Base-by-base conservation (phyloP, 345 rosid species). In the Gossypium raimondii region DNA sequence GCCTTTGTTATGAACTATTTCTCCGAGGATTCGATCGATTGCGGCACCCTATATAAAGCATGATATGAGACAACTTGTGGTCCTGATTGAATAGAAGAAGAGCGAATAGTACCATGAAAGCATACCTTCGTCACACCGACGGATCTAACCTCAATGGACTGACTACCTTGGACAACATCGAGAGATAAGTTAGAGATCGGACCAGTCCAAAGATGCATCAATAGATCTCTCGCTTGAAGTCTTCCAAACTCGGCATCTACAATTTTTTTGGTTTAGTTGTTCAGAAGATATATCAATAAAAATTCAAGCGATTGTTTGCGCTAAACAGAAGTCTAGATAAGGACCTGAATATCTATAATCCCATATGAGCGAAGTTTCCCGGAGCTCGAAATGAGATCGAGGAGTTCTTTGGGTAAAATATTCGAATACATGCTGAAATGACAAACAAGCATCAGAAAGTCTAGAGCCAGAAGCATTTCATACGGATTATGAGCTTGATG, bases 141-240 rank as follows among this genome's bases (percentile, higher is more conserved):
- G 20, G 90, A 79, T 72, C 90, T 81, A 70, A 87, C 90, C 80
- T 87, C 90, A 68, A 87, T 84, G 14, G 90, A 87, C 41, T 85
- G 82, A 59, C 84, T 82, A 44, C 90, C 88, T 80, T 83, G 90
- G 73, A 87, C 85, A 59, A 87, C 87, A 77, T 85, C 90, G 63
- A 87, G 83, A 3, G 90, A 80, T 18, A 88, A 86, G 73, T 87
- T 85, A 9, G 90, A 85, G 74, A 87, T 87, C 11, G 90, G 90
- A 29, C 90, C 90, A 20, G 88, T 85, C 88, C 90, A 87, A 13
- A 87, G 86, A 82, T 87, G 90, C 80, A 85, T 88, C 83, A 87
- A 73, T 83, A 87, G 70, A 66, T 87, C 90, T 82, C 87, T 85
- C 44, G 90, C 88, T 72, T 87, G 90, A 59, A 87, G 78, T 74